These are phyloP conservation scores for Alternaria longipes DNA, from an alignment of 2,329 filamentous ascomycete genomes.

Conservation along the genomic window DNA sequence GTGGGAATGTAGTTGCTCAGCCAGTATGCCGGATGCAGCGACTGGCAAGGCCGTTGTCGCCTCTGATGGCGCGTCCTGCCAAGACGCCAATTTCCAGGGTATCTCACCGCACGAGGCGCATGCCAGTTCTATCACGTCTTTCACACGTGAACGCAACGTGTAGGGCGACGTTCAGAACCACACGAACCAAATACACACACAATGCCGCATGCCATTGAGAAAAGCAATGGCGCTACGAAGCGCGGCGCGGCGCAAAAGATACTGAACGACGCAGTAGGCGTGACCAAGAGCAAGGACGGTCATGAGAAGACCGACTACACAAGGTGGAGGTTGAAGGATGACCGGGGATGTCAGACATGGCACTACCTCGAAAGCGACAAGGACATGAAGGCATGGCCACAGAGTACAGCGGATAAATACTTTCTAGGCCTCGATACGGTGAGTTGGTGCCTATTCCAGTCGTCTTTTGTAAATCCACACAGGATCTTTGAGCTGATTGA, in stretches of 20 bases:
- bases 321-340: slow-evolving; percentile 85
- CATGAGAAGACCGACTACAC: slow-evolving; percentile 74
- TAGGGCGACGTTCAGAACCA: not conserved
- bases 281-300: slow-evolving; percentile 20
- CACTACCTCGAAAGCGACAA: slow-evolving; percentile 82
- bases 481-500: not conserved
- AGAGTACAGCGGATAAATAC: slow-evolving; percentile 88
- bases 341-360: slow-evolving; percentile 90
- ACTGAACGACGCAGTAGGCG: slow-evolving; percentile 23
- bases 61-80: slow-evolving; percentile 24
- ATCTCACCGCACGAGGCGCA: slow-evolving; percentile 13
- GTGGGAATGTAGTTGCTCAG: not conserved
- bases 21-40: not conserved
- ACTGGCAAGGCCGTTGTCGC: not conserved
- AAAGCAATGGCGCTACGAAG: slow-evolving; percentile 31
- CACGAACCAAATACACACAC: slow-evolving; percentile 3
- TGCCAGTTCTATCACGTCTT: slow-evolving; percentile 9
- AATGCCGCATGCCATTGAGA: slow-evolving; percentile 39
- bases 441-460: slow-evolving; percentile 26
- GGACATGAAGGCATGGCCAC: slow-evolving; percentile 79
- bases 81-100: slow-evolving; percentile 25
- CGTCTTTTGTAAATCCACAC: not conserved
- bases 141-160: slow-evolving; percentile 6
- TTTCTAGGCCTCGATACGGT: slow-evolving; percentile 83
- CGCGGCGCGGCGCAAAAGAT: slow-evolving; percentile 20